Conservation (phyloP, 768 basidiomycete species). For the Pleurotus citrinopileatus region DNA sequence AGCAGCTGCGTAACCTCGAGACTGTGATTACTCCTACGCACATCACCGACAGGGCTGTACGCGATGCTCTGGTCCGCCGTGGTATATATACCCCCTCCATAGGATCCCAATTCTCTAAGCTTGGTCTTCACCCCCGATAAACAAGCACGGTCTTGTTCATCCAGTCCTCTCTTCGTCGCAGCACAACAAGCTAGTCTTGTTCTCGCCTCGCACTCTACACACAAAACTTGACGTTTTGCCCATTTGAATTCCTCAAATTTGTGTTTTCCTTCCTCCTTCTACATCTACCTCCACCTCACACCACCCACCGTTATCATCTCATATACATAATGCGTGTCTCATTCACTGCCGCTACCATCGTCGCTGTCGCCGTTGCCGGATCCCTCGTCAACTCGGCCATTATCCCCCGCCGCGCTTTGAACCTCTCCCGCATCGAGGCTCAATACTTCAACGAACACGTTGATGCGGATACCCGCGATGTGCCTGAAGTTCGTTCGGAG, state of each 20-base stretch:
- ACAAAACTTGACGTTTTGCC: constrained; percentile 11
- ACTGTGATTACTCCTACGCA: background rate
- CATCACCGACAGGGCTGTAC: background rate
- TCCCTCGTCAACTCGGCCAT: constrained; percentile 10
- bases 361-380: constrained; percentile 8
- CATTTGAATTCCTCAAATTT: constrained; percentile 9
- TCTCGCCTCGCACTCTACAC: constrained; percentile 2
- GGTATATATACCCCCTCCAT: constrained; percentile 2
- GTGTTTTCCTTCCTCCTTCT: constrained; percentile 6
- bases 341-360: constrained; percentile 11
- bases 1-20: background rate
- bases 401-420: constrained; percentile 6
- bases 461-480: constrained; percentile 2
- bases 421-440: constrained; percentile 5
- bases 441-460: constrained; percentile 3
- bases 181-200: constrained; percentile 12
- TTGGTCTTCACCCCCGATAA: constrained; percentile 10
- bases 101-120: constrained; percentile 4
- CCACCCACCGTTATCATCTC: background rate
- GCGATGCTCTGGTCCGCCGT: constrained; percentile 5
- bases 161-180: constrained; percentile 5
- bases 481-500: constrained; percentile 1
- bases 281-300: too few species aligned
- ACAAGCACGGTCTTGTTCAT: constrained; percentile 11
- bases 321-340: constrained; percentile 6